Evolutionary conservation across 768 basidiomycete genomes (phyloP), one percentile per base, ranked within the genome.

Genomic region (Gloeostereum incarnatum): DNA sequence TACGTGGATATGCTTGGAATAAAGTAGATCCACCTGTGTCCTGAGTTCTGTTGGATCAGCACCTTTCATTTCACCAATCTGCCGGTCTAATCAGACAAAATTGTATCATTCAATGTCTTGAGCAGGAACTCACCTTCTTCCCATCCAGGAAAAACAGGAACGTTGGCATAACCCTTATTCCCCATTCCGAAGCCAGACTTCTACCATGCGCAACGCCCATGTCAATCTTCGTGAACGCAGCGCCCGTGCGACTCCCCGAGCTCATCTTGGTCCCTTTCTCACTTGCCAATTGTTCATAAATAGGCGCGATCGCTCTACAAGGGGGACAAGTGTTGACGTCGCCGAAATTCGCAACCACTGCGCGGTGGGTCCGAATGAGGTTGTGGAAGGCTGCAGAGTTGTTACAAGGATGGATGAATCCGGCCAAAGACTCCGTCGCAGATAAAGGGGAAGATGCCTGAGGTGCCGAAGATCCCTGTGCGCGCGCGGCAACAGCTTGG

Each of bases 121-220:
- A 18, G 37, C n/a, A 21, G 11, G 27, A 22, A 10, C 2, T 31
- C 29, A 83, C 84, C 75, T 84, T 78, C 36, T 70, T 65, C 1
- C 81, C 87, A 42, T 85, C 69, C 43, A 80, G 56, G 62, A 90
- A 97, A 61, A 96, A 92, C 27, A 85, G 61, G 51, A 97, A 94
- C 1, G 89, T 92, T 4, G 92, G 93, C 2, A 88, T 94, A 13
- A 71, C 90, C 11, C 69, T 57, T 1, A 96, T 74, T 10, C 71
- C 65, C 62, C 73, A 84, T 54, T 78, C 65, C 1, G 56, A 43
- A 0, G 81, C 85, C 11, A 94, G 59, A 38, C 63, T 61, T 3
- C 57, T 50, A 0, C 83, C 82, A 56, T 74, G 56, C 0, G 83
- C 85, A 9, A 83, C 71, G 4, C 69, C 74, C 46, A 89, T 62